Percentiles rank a stretch among this genome's conserved stretches.
Evolutionary conservation across 2,329 filamentous ascomycete genomes (phyloP).

Genomic region (Diaporthe velutina): DNA sequence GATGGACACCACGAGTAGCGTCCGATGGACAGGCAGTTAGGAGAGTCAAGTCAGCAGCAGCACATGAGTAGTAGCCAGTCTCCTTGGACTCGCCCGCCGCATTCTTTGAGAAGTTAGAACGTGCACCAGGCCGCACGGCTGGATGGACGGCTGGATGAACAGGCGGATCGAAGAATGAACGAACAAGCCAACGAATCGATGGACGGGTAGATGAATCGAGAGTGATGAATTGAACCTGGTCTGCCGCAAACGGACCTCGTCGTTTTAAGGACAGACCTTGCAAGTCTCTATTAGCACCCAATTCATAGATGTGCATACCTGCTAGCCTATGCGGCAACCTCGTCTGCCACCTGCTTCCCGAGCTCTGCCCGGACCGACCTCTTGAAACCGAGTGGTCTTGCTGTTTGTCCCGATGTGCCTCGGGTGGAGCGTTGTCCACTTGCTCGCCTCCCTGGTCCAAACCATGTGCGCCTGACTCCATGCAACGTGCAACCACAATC

Average conservation of each 20-base stretch:
- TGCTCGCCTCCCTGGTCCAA: background rate
- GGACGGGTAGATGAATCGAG: background rate
- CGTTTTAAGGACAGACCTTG: constrained; percentile 12
- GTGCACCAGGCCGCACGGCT: constrained; percentile 10
- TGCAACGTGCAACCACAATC: constrained; percentile 4
- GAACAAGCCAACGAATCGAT: background rate
- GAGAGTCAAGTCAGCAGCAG: constrained; percentile 27
- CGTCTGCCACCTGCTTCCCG: background rate
- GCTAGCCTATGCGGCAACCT: constrained; percentile 6
- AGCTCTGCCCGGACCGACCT: background rate
- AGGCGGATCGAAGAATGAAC: background rate
- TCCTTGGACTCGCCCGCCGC: background rate
- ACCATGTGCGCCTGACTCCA: constrained; percentile 30
- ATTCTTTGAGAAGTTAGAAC: background rate
- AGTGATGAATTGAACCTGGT: constrained; percentile 21
- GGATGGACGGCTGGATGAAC: background rate
- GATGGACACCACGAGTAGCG: constrained; percentile 31
- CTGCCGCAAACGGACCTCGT: constrained; percentile 25
- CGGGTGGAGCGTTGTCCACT: background rate
- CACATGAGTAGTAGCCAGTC: background rate
- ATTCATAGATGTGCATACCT: constrained; percentile 34
- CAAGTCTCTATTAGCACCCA: constrained; percentile 34
- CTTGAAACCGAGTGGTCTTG: background rate
- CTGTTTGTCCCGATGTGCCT: constrained; percentile 6
- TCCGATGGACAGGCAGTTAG: constrained; percentile 15